Evolutionary conservation across 2,329 filamentous ascomycete species (phyloP), one percentile per base, ranked within the genome.

Genomic region (Epichloe baconii): DNA sequence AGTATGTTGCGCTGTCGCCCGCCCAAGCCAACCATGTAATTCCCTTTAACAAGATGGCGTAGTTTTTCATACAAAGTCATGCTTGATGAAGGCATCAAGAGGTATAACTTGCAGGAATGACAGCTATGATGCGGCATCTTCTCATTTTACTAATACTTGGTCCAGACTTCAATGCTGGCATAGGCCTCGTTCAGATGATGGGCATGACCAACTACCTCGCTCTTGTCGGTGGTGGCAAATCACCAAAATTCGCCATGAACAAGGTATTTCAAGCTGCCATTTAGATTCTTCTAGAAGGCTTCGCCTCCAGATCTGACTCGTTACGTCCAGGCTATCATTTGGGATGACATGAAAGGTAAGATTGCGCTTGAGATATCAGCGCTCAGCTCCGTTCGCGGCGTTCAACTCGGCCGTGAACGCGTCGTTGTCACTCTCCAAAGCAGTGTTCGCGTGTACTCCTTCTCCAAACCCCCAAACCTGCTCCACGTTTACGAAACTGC

Each of bases 171-270:
- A 86, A 86, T 64, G 87, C 85, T 17, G 88, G 89, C 45, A 82
- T 95, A 56, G 87, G 85, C 41, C 75, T 88, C 41, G 86, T 85
- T 26, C 84, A 89, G 66, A 93, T 95, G 86, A 82, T 95, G 65
- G 86, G 86, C 44, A 85, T 82, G 58, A 83, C 87, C 49, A 90
- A 91, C 69, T 95, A 90, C 65, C 75, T 96, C 37, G 91, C 88
- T 31, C 77, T 97, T 10, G 88, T 96, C 51, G 90, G 90, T 56
- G 91, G 91, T 58, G 89, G 93, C 47, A 85, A 79, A 59, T 81
- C 83, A 53, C 88, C 90, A 49, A 91, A 91, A 62, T 93, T 88
- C 60, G 83, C 88, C 14, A 85, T 85, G 63, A 94, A 90, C 68
- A 95, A 94, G 74, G 87, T 83, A 60, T 44, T 48, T 21, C 47